A percentile compares a stretch with the other conserved stretches of the same genome.
phyloP scores from a whole-genome alignment of 1,284 basidiomycete genomes.

The Puccinia coronata region DNA sequence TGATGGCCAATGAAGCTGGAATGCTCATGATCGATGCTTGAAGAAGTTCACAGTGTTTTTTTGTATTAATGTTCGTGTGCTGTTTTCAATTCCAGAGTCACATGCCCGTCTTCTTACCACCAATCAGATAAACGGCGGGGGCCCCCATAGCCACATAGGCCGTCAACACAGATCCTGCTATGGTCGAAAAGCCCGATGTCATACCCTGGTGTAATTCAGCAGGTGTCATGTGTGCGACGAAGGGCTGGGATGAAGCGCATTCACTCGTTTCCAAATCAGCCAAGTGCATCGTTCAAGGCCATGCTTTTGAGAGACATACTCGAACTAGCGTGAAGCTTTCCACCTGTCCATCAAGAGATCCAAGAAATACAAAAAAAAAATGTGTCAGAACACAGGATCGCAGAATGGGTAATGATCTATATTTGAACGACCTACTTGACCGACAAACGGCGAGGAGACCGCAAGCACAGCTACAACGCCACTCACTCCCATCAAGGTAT shows the following conservation, averaged over 20 bases:
- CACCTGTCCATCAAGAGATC: slow-evolving; percentile 59
- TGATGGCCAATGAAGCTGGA: slow-evolving; percentile 85
- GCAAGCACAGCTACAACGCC: slow-evolving; percentile 90
- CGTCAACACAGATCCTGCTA: slow-evolving; percentile 80
- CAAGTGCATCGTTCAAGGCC: neutral
- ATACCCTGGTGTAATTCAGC: slow-evolving; percentile 85
- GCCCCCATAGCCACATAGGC: slow-evolving; percentile 83
- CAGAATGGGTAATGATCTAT: no score
- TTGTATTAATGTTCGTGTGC: neutral
- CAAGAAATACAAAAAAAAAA: no score
- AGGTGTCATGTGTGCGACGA: slow-evolving; percentile 81
- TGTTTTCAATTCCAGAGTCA: neutral
- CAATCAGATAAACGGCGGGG: slow-evolving; percentile 75
- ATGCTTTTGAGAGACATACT: slow-evolving; percentile 16
- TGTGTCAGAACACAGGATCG: no score
- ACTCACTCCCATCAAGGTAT: slow-evolving; percentile 65
- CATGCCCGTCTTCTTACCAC: slow-evolving; percentile 61
- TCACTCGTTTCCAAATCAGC: neutral
- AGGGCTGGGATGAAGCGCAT: no score
- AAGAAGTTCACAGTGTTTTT: neutral
- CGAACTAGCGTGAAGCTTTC: slow-evolving; percentile 74
- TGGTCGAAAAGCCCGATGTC: slow-evolving; percentile 89
- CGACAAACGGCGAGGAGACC: slow-evolving; percentile 87
- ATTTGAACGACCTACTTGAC: slow-evolving; percentile 66
- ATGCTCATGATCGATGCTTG: slow-evolving; percentile 84